Conservation (phyloP, 208 protist species). For the Trypanosoma rangeli region DNA sequence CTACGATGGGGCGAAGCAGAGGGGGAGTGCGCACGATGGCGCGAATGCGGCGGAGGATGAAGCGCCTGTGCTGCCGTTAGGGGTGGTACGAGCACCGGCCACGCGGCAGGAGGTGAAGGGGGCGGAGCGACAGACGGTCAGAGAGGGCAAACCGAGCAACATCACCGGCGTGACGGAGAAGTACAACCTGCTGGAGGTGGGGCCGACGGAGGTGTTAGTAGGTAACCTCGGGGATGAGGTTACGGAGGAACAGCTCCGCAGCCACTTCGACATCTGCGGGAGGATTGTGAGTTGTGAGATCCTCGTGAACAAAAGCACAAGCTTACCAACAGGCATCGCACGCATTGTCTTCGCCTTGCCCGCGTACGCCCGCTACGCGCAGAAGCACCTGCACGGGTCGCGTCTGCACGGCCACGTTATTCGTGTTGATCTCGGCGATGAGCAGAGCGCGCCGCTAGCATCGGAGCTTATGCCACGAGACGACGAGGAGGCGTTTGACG, state of each 20-base stretch:
- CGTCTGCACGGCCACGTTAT: conserved; percentile 72
- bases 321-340: conserved; percentile 73
- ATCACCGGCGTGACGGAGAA: conserved; percentile 72
- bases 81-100: conserved; percentile 33
- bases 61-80: conserved; percentile 39
- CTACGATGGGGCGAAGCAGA: neutral
- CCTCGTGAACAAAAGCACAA: conserved; percentile 76
- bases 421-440: conserved; percentile 85
- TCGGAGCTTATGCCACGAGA: conserved; percentile 38
- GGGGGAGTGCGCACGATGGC: neutral
- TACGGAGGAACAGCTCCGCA: conserved; percentile 72
- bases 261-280: conserved; percentile 78
- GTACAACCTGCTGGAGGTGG: conserved; percentile 83
- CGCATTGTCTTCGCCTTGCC: conserved; percentile 74
- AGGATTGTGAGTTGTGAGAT: conserved; percentile 66
- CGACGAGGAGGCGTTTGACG: conserved; percentile 64
- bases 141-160: conserved; percentile 15
- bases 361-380: conserved; percentile 81
- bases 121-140: neutral
- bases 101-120: neutral
- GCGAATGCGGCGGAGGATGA: neutral
- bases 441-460: conserved; percentile 62
- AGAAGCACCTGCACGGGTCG: conserved; percentile 83
- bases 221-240: conserved; percentile 80
- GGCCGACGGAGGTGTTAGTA: conserved; percentile 76